These are phyloP conservation scores for Fusarium falciforme DNA, from an alignment of 2,329 filamentous ascomycete genomes.

Conservation along the genomic window DNA sequence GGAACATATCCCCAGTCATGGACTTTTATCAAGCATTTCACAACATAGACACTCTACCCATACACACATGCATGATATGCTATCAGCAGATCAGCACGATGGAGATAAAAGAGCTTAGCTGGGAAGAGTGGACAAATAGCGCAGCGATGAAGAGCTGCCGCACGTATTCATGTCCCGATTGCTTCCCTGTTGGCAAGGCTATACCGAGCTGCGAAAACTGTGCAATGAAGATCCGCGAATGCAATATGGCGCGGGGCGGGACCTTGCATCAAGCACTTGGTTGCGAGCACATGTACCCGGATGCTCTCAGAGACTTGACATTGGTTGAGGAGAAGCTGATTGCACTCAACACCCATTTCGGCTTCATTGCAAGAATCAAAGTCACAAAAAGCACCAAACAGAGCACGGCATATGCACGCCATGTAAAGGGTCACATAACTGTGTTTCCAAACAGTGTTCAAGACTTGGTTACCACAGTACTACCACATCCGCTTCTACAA, in stretches of 20 bases:
- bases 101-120: background rate
- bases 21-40: constrained; percentile 3
- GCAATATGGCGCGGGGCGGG: background rate
- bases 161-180: background rate
- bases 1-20: background rate
- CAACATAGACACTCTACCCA: background rate
- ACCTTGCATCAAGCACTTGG: constrained; percentile 6
- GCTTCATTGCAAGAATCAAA: background rate
- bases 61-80: background rate
- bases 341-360: background rate
- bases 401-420: background rate
- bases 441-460: constrained; percentile 11
- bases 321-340: constrained; percentile 9
- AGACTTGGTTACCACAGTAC: constrained; percentile 2
- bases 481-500: constrained; percentile 5
- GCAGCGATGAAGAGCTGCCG: background rate
- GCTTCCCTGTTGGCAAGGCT: background rate
- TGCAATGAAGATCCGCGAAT: background rate
- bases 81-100: constrained; percentile 1
- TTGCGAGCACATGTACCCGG: constrained; percentile 4
- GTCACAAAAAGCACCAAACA: background rate
- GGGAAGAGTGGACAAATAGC: background rate
- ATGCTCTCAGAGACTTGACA: constrained; percentile 4
- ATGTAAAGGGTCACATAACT: constrained; percentile 5
- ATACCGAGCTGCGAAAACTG: background rate